These are phyloP conservation scores for Lycium barbarum DNA, from an alignment of 257 asterid species.

Conservation along the genomic window DNA sequence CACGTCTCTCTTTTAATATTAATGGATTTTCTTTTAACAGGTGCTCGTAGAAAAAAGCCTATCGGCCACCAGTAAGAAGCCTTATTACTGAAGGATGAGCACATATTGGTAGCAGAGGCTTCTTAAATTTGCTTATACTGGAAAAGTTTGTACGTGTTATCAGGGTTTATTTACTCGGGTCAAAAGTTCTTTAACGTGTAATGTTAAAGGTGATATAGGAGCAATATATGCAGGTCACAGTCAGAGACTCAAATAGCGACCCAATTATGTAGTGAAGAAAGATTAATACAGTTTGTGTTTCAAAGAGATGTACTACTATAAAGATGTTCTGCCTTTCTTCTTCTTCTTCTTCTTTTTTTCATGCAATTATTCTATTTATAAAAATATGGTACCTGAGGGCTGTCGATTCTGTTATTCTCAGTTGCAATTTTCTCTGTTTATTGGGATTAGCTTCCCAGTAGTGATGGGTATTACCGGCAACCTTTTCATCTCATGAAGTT, in stretches of 20 bases:
- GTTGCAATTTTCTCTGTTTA: not conserved
- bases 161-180: not conserved
- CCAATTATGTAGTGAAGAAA: not conserved
- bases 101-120: slow-evolving; percentile 4
- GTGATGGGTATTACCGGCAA: not conserved
- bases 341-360: not conserved
- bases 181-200: not conserved
- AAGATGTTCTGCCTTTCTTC: not conserved
- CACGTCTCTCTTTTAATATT: not conserved
- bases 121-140: not conserved
- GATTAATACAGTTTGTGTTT: not conserved
- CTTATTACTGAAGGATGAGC: slow-evolving; percentile 9
- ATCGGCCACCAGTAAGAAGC: slow-evolving; percentile 21
- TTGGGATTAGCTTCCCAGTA: not conserved
- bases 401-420: not conserved
- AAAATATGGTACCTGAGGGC: not conserved
- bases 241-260: not conserved
- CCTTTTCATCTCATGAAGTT: not conserved
- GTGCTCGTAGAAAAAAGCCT: slow-evolving; percentile 45
- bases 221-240: slow-evolving; percentile 8
- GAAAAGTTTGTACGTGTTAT: slow-evolving; percentile 8
- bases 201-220: not conserved
- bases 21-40: slow-evolving; percentile 32
- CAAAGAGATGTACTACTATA: not conserved
- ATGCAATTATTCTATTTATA: not conserved